Evolutionary conservation across 73 alveolate genomes (phyloP), one percentile per base, ranked within the genome.

Genomic region (Paramecium sexaurelia): DNA sequence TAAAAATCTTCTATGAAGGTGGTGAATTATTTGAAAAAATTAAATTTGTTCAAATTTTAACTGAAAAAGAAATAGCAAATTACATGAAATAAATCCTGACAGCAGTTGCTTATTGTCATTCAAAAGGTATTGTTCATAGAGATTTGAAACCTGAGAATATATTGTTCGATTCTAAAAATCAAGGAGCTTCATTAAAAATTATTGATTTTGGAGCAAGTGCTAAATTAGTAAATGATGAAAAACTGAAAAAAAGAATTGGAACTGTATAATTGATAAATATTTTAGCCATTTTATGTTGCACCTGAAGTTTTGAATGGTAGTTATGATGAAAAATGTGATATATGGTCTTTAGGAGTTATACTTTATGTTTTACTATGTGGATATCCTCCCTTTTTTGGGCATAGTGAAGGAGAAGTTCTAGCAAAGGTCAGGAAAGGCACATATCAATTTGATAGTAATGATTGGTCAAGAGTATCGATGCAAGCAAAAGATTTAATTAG

Each of bases 91-190:
- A 96, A 91, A 92, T 96, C 8, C 75, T 96, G 61, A 57, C 94
- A 73, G 98, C 98, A 17, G 93, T 96, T 22, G 94, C 96, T 2
- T 96, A 96, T 92, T 96, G 98, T 84, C 99, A 98, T 93, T 93
- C 97, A 61, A 92, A 92, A 61, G 98, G 97, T 13, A 95, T 98
- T 29, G 97, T 97, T 15, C 99, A 98, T 91, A 94, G 99, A 82
- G 99, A 97, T 92, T 91, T 97, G 67, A 97, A 97, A 84, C 99
- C 98, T 3, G 99, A 97, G 92, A 97, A 97, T 93, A 95, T 97
- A 32, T 75, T 97, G 61, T 92, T 97, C 95, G 97, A 94, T 20
- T 96, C 93, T 56, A 92, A 91, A 19, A 55, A 91, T 20, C 98
- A 97, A 26, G 88, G 87, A 17, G 95, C 98, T 0, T 96, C 92